These are phyloP conservation scores for Tetrahymena borealis DNA, from an alignment of 73 alveolate genomes.

Conservation along the genomic window DNA sequence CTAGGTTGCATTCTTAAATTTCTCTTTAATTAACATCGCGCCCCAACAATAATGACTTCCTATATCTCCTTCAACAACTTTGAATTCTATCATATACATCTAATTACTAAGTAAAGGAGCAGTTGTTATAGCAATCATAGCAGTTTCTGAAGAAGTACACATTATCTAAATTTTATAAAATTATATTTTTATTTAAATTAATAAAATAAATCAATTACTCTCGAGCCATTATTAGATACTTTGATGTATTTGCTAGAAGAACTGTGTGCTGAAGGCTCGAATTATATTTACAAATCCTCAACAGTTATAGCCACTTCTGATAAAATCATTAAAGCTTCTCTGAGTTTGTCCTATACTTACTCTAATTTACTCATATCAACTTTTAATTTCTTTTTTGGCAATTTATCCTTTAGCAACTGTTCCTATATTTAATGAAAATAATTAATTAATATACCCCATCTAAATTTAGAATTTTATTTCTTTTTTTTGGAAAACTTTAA, in stretches of 20 bases:
- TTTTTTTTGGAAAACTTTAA: too few relatives aligned
- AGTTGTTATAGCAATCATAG: not conserved
- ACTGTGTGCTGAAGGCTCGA: not conserved
- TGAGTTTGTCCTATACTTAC: not conserved
- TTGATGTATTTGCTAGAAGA: not conserved
- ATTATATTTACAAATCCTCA: not conserved
- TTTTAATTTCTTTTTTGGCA: not conserved
- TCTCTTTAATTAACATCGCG: not conserved
- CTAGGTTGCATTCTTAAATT: not conserved
- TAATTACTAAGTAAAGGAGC: not conserved
- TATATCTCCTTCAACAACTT: not conserved
- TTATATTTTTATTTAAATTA: too few relatives aligned
- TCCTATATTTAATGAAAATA: not conserved
- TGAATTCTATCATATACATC: not conserved
- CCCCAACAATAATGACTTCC: not conserved
- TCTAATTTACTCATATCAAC: not conserved
- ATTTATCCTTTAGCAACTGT: not conserved
- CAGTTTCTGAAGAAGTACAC: too few relatives aligned
- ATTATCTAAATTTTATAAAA: too few relatives aligned
- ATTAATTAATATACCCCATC: too few relatives aligned
- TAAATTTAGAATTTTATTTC: too few relatives aligned
- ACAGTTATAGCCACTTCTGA: not conserved
- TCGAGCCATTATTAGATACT: not conserved
- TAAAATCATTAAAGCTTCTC: not conserved
- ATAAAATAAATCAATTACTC: not conserved